Base-by-base conservation (phyloP, 1,139 yeast genomes). In the Magnusiomyces suaveolens region DNA sequence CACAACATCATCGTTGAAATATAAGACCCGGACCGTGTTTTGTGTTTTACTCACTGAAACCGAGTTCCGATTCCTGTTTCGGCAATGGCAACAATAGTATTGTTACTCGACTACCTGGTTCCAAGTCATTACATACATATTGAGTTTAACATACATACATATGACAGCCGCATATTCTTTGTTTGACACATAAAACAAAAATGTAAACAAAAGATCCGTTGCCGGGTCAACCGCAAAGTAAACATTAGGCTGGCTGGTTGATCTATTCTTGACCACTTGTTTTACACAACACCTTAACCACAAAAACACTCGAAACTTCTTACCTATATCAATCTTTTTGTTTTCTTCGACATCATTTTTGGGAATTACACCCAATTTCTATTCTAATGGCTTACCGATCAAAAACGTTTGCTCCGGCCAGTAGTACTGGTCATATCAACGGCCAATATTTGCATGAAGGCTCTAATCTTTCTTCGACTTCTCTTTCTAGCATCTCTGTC, bases 331-430 rank as follows among this genome's bases (percentile, higher is more conserved):
- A 18, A 10, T 10, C 24, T 20, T 18, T 41, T 20, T 41, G 8
- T 4, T 4, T 41, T 41, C 16, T 8, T 21, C 20, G 25, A 41
- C 20, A 20, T n/a, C 44, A 20, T 4, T 16, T 4, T 41, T 41
- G 44, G 25, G 25, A 41, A 41, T 20, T 8, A 24, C 12, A 10
- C 44, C 25, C 25, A 21, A n/a, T 18, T 41, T 41, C 10, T 41
- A 10, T 21, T 18, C 25, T 21, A 3, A 41, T 41, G 44, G 25
- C 25, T 3, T 41, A 41, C n/a, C 25, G 20, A 33, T 41, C 53
- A 38, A 51, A 54, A 43, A 56, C 58, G 12, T 53, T 56, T 49
- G 41, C 58, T 23, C 56, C 58, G 21, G 29, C 56, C 3, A 49
- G 55, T 14, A 51, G 8, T 41, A 10, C 16, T 21, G 25, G 33